Evolutionary conservation across 345 rosid genomes (phyloP), one percentile per base, ranked within the genome.

Genomic region (Mallotus nudiflorus): DNA sequence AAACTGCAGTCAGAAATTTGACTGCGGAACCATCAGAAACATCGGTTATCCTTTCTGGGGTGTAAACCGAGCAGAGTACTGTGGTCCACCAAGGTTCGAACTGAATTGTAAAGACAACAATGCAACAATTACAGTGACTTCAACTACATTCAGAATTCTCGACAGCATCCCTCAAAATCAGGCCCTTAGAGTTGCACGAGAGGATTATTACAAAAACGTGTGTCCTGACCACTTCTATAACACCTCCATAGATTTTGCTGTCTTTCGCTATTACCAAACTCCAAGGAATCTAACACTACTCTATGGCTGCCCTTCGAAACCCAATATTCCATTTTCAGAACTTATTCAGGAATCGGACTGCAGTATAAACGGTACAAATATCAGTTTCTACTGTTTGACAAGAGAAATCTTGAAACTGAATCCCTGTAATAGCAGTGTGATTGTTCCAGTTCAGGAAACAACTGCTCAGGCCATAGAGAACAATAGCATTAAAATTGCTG

Each of bases 31-130:
- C 25, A 28, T 73, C 27, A 0, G 2, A 2, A 15, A 20, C 46
- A 35, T 79, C 16, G 24, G 56, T 27, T 82, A 73, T 59, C 83
- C 85, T 20, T 78, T 82, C 79, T 75, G 78, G 78, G 82, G 82
- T 3, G 66, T 39, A 10, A 59, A 60, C 18, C 73, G 80, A 24
- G 19, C 69, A 22, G 19, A 25, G 15, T 69, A 55, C 14, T 83
- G 86, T 16, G 82, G 86, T 65, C 39, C 42, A 58, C 74, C 83
- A 0, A 73, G 42, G 24, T 67, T 77, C 15, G 28, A 69, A 66
- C 78, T 80, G 28, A 13, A 15, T 9, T 83, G 86, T 70, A 53
- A 33, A 16, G 29, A 52, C 39, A 18, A 27, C 13, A 0, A 19
- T 37, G 62, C 80, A 8, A 40, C 18, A 33, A 74, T 81, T 51